Conservation (phyloP, 768 basidiomycete species). For the Leccinum uliginosum region DNA sequence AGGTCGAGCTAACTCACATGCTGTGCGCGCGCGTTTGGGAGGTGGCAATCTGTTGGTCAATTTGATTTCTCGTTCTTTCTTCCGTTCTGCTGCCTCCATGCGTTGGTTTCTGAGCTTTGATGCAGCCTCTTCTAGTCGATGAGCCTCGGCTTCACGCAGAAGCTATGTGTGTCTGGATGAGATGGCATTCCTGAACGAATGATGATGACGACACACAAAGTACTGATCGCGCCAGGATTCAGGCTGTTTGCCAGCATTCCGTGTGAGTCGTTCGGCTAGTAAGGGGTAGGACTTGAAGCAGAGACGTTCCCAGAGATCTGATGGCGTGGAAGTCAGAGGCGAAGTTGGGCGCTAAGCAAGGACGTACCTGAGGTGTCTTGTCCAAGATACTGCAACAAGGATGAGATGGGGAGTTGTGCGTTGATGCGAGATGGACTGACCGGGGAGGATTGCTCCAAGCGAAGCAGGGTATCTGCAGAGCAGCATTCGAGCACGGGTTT, state of each 20-base stretch:
- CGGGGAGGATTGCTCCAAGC: constrained; percentile 66
- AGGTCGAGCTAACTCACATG: constrained; percentile 49
- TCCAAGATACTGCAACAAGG: constrained; percentile 43
- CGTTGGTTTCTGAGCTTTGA: constrained; percentile 62
- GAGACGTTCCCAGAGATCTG: constrained; percentile 65
- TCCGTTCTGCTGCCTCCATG: constrained; percentile 66
- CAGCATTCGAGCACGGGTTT: constrained; percentile 74
- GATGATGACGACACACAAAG: constrained; percentile 44
- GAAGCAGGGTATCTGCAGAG: constrained; percentile 61
- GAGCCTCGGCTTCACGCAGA: constrained; percentile 55
- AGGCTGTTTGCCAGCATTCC: constrained; percentile 40
- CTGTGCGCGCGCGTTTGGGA: constrained; percentile 54
- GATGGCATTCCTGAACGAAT: neutral
- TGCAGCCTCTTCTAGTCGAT: constrained; percentile 59
- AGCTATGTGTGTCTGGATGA: constrained; percentile 35
- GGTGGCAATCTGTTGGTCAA: constrained; percentile 66
- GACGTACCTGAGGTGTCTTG: constrained; percentile 51
- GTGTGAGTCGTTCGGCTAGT: constrained; percentile 44
- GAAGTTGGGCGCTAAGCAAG: neutral
- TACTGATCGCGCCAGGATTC: constrained; percentile 68
- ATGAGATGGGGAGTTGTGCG: constrained; percentile 12
- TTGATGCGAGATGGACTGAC: constrained; percentile 39
- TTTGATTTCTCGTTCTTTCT: constrained; percentile 74
- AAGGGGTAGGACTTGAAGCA: constrained; percentile 60
- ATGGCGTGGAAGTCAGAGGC: constrained; percentile 6